Evolutionary conservation across 495 filamentous ascomycete species (phyloP).

Genomic region (Delitschia confertaspora): DNA sequence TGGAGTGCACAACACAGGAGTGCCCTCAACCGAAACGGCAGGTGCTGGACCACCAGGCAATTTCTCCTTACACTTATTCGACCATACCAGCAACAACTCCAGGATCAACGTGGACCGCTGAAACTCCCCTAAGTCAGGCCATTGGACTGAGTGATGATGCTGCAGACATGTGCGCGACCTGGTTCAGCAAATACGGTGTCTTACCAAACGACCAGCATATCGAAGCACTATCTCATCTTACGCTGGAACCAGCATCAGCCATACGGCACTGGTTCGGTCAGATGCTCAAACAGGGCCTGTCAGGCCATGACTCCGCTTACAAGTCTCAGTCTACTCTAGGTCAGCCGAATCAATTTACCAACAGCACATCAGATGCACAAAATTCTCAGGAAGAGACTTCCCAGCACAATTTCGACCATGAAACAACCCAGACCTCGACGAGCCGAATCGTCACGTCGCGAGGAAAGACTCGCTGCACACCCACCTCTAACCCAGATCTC

Average conservation of each 20-base stretch:
- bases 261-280: conserved; percentile 25
- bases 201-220: conserved; percentile 24
- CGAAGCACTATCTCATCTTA: conserved; percentile 21
- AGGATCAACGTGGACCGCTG: conserved; percentile 12
- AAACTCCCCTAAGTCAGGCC: conserved; percentile 8
- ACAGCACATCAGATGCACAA: background rate
- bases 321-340: conserved; percentile 21
- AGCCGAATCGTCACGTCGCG: background rate
- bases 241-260: conserved; percentile 13
- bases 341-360: conserved; percentile 3
- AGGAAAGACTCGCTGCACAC: conserved; percentile 21
- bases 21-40: conserved; percentile 19
- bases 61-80: conserved; percentile 4
- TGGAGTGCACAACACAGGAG: conserved; percentile 16
- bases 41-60: conserved; percentile 3
- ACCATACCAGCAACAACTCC: conserved; percentile 9
- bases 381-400: no score
- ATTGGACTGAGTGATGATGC: conserved; percentile 24
- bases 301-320: conserved; percentile 24
- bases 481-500: conserved; percentile 11
- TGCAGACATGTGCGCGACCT: conserved; percentile 23
- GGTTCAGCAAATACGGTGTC: conserved; percentile 22
- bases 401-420: background rate
- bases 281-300: conserved; percentile 20
- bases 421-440: background rate